Evolutionary conservation across 169 alveolate species (phyloP).

Genomic region (Plasmodium inui): DNA sequence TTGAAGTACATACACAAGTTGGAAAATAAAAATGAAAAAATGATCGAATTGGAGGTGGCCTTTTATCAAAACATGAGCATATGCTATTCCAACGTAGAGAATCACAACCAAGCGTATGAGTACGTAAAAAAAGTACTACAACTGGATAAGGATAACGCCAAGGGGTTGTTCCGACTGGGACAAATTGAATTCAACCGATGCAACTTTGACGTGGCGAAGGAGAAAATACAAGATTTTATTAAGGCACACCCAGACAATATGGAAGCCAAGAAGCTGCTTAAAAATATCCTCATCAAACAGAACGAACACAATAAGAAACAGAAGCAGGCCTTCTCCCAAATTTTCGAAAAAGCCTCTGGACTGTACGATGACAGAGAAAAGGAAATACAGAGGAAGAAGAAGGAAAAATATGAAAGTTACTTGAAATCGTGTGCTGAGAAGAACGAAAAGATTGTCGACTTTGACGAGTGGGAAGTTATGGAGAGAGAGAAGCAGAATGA

Average conservation of each 20-base stretch:
- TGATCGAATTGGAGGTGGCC: constrained; percentile 68
- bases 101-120: constrained; percentile 77
- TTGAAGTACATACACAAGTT: constrained; percentile 28
- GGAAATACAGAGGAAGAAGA: constrained; percentile 81
- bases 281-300: constrained; percentile 67
- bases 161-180: constrained; percentile 76
- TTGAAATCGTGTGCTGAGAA: constrained; percentile 75
- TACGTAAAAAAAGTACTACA: constrained; percentile 69
- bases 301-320: constrained; percentile 77
- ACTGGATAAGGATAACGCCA: constrained; percentile 72
- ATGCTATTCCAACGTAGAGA: constrained; percentile 75
- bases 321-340: constrained; percentile 85
- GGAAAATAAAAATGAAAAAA: constrained; percentile 57
- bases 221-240: constrained; percentile 77
- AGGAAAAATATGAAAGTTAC: constrained; percentile 81
- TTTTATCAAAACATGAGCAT: constrained; percentile 75
- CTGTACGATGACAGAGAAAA: constrained; percentile 86
- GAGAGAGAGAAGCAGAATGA: constrained; percentile 84
- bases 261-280: constrained; percentile 77
- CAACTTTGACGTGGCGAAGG: constrained; percentile 77
- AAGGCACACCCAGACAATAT: constrained; percentile 76
- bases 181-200: constrained; percentile 77
- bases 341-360: constrained; percentile 87
- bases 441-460: constrained; percentile 61
- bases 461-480: constrained; percentile 77